Evolutionary conservation across 441 rosid genomes (phyloP).

Genomic region (Kokia cookei): DNA sequence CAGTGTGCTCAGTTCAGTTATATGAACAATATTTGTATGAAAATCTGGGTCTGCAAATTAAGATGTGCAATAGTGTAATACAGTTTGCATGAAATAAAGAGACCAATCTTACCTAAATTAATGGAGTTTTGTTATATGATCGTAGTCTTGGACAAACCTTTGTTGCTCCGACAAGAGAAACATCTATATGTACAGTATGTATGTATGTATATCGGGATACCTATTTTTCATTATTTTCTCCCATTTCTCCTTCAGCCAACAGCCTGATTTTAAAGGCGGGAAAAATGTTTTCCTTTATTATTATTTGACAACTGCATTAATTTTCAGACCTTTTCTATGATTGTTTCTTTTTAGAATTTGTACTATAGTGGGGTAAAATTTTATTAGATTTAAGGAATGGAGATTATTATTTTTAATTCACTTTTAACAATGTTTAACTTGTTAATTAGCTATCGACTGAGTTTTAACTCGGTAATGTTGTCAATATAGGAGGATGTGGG

Average conservation of each 20-base stretch:
- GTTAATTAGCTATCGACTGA: too few species aligned
- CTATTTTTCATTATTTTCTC: neutral
- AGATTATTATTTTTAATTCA: too few species aligned
- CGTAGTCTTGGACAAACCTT: neutral
- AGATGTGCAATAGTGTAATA: neutral
- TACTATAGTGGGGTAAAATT: too few species aligned
- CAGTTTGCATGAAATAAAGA: neutral
- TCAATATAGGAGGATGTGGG: too few species aligned
- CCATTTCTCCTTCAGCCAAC: neutral
- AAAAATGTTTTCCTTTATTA: too few species aligned
- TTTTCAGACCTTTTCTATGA: too few species aligned
- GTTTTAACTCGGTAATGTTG: too few species aligned
- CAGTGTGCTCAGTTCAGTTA: neutral
- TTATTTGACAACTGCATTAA: too few species aligned
- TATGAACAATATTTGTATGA: neutral
- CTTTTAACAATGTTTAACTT: too few species aligned
- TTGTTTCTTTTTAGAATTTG: too few species aligned
- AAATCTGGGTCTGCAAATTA: neutral
- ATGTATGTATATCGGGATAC: neutral
- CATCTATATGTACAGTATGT: too few species aligned
- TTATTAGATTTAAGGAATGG: too few species aligned
- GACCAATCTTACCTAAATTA: neutral
- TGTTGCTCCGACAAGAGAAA: neutral
- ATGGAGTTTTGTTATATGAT: neutral
- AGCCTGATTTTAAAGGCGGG: neutral